These are phyloP conservation scores for Dryas octopetala DNA, from an alignment of 306 rosid genomes.

Conservation along the genomic window DNA sequence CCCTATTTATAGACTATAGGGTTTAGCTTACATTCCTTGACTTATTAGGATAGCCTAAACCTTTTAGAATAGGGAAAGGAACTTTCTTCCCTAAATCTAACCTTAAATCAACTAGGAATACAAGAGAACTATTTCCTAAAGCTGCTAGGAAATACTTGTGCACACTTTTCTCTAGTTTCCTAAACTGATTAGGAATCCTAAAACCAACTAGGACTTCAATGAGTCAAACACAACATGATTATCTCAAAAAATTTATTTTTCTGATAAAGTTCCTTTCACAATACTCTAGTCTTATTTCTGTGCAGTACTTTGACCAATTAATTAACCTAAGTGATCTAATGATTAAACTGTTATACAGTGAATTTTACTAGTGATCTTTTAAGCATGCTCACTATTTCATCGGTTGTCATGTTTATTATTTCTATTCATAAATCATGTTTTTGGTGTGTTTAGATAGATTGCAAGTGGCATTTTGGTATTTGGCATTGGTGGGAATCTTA, in stretches of 20 bases:
- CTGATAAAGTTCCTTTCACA: background rate
- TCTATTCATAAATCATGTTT: background rate
- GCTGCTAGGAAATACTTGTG: too few species aligned
- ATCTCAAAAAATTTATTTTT: background rate
- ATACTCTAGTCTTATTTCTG: conserved; percentile 2
- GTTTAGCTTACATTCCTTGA: too few species aligned
- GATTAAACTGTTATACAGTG: background rate
- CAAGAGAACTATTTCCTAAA: too few species aligned
- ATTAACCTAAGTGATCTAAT: background rate
- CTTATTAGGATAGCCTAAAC: too few species aligned
- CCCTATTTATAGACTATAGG: too few species aligned
- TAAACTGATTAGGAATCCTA: too few species aligned
- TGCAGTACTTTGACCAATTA: background rate
- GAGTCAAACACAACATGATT: too few species aligned
- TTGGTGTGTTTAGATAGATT: background rate
- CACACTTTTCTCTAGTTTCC: too few species aligned
- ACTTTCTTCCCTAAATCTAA: too few species aligned
- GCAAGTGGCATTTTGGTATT: background rate
- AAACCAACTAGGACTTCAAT: too few species aligned
- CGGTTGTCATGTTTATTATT: background rate
- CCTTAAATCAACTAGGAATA: too few species aligned
- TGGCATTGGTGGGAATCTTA: conserved; percentile 22
- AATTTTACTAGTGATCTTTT: background rate
- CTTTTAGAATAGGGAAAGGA: too few species aligned
- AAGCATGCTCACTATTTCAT: background rate